phyloP scores from a whole-genome alignment of 139 green algal genomes.

The Micromonas pusilla region DNA sequence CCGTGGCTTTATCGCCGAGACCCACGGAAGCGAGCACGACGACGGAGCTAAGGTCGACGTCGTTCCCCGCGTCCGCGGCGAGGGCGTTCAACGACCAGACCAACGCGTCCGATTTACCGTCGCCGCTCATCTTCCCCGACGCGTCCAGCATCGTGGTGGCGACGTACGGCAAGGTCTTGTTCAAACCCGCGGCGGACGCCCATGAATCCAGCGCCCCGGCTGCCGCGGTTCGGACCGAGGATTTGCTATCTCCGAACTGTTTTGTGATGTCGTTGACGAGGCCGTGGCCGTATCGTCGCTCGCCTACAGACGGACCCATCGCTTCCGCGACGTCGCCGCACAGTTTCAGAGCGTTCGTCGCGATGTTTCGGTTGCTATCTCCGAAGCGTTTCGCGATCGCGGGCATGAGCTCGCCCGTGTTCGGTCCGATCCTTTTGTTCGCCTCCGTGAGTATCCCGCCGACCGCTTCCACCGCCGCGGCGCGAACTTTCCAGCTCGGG shows the following conservation, averaged over 20 bases:
- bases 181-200: neutral
- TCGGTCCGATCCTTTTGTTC: slow-evolving; percentile 26
- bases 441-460: slow-evolving; percentile 39
- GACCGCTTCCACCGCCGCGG: slow-evolving; percentile 74
- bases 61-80: neutral
- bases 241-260: slow-evolving; percentile 14
- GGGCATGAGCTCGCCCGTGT: slow-evolving; percentile 64
- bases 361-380: slow-evolving; percentile 92
- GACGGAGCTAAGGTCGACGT: neutral
- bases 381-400: slow-evolving; percentile 71
- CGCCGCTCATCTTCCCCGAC: slow-evolving; percentile 11
- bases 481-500: slow-evolving; percentile 90
- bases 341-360: slow-evolving; percentile 48
- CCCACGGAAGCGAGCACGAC: neutral
- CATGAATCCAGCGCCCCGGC: neutral
- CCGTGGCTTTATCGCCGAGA: neutral
- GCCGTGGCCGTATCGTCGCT: neutral
- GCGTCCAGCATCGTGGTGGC: neutral
- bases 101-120: slow-evolving; percentile 11
- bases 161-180: neutral
- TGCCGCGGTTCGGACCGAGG: slow-evolving; percentile 5
- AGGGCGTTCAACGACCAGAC: neutral
- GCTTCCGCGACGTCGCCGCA: slow-evolving; percentile 70
- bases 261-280: neutral
- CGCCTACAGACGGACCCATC: slow-evolving; percentile 62